These are phyloP conservation scores for Suhomyces taliae DNA, from an alignment of 1,139 yeast species.

Conservation along the genomic window DNA sequence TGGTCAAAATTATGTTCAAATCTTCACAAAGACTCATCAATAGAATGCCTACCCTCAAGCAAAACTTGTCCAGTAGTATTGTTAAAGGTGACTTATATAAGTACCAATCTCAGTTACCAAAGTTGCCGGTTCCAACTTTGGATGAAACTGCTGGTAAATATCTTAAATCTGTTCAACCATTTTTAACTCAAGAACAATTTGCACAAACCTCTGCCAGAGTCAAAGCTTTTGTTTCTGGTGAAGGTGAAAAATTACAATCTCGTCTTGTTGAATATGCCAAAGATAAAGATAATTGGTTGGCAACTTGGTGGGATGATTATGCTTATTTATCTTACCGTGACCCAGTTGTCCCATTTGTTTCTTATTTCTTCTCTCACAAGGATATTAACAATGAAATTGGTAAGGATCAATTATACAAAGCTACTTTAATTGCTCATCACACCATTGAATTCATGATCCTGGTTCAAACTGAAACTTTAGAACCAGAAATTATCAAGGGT, in stretches of 20 bases:
- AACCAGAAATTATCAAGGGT: constrained; percentile 79
- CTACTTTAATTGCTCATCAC: constrained; percentile 60
- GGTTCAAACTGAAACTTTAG: constrained; percentile 60
- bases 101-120: constrained; percentile 74
- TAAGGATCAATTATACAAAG: constrained; percentile 71
- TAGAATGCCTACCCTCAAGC: constrained; percentile 12
- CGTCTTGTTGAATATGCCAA: constrained; percentile 61
- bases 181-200: constrained; percentile 53
- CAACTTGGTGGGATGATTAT: constrained; percentile 91
- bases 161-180: constrained; percentile 72
- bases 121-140: constrained; percentile 84
- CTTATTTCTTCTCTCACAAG: constrained; percentile 86
- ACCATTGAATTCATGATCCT: constrained; percentile 56
- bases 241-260: constrained; percentile 67
- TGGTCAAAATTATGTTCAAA: constrained; percentile 9
- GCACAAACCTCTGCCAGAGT: constrained; percentile 59
- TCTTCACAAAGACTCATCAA: constrained; percentile 7
- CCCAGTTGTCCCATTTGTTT: constrained; percentile 90
- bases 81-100: constrained; percentile 69
- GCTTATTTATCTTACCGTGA: constrained; percentile 91
- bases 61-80: constrained; percentile 32
- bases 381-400: constrained; percentile 59
- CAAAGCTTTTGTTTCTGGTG: constrained; percentile 61
- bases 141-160: constrained; percentile 71
- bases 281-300: constrained; percentile 82